Evolutionary conservation across 2,329 filamentous ascomycete species (phyloP), one percentile per base, ranked within the genome.

Genomic region (Aspergillus eucalypticola): DNA sequence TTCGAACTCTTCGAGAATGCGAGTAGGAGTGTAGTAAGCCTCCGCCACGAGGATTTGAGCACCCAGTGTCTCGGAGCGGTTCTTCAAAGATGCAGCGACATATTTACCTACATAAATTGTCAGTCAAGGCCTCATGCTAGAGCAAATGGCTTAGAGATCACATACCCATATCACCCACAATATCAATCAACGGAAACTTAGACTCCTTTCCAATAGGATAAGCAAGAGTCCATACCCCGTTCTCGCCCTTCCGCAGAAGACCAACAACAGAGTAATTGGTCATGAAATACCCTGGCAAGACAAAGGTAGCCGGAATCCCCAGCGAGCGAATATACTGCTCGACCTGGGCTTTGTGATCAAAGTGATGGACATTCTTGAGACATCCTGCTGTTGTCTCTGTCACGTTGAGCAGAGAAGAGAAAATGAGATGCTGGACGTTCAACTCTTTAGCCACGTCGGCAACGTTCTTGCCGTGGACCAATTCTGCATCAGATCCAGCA

Each of bases 181-280:
- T 75, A 57, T 82, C 80, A 59, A 84, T 73, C 41, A 80, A 68
- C 0, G 82, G 81, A 3, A 83, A 58, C 41, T 70, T 65, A 0
- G 74, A 67, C 8, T 69, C 66, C 41, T 71, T 60, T 4, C 66
- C 63, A 60, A 67, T 13, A 59, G 69, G 72, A 17, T 67, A 63
- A 3, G 60, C 67, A 57, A 69, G 62, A 10, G 56, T 73, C 71
- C 54, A 72, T 1, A 51, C 44, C 60, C 67, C 76, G 2, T 71
- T 64, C 3, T 66, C 70, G n/a, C 44, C 51, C 56, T 68, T 69
- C 1, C 72, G 71, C 6, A 71, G 60, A 62, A 75, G 66, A 4
- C 44, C 55, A 6, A 58, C 19, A 5, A 19, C 8, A 1, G 29
- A 10, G 67, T 72, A 72, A 49, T 81, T 81, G 49, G 73, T 72